These are phyloP conservation scores for Bacterosira constricta DNA, from an alignment of 108 stramenopile genomes.

Conservation along the genomic window DNA sequence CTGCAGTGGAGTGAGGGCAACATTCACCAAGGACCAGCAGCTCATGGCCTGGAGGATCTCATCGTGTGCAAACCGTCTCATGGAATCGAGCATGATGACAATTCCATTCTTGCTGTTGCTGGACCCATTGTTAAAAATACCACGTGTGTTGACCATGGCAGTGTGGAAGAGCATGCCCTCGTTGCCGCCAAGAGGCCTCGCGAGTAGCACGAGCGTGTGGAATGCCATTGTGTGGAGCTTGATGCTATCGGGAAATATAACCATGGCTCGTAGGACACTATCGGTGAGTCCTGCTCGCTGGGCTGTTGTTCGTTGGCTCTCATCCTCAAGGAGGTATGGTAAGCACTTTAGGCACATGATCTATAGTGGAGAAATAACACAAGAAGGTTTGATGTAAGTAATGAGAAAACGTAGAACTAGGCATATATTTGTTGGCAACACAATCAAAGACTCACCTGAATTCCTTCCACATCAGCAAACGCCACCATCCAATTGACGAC, in stretches of 20 bases:
- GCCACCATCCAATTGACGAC: conserved; percentile 92
- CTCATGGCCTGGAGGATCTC: conserved; percentile 91
- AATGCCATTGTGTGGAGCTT: conserved; percentile 84
- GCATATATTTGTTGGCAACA: neutral
- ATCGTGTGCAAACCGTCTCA: conserved; percentile 75
- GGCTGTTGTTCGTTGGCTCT: conserved; percentile 73
- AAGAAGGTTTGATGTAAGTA: neutral
- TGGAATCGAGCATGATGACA: conserved; percentile 88
- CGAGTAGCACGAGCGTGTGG: conserved; percentile 90
- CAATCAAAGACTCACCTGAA: conserved; percentile 44
- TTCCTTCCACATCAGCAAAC: conserved; percentile 85
- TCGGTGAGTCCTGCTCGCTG: conserved; percentile 81
- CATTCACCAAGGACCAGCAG: conserved; percentile 94
- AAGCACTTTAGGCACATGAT: conserved; percentile 82
- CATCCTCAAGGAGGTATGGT: conserved; percentile 77
- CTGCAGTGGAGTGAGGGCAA: conserved; percentile 86
- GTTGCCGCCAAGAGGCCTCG: conserved; percentile 88
- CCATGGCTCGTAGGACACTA: conserved; percentile 83
- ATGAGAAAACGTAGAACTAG: neutral
- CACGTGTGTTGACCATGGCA: conserved; percentile 74
- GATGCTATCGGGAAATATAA: conserved; percentile 78
- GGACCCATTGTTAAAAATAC: conserved; percentile 57
- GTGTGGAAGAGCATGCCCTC: conserved; percentile 92
- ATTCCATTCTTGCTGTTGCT: conserved; percentile 74
- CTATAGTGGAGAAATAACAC: conserved; percentile 13